Conservation (phyloP, 192 early-diverging fungal species). For the Helicostylum pulchrum region DNA sequence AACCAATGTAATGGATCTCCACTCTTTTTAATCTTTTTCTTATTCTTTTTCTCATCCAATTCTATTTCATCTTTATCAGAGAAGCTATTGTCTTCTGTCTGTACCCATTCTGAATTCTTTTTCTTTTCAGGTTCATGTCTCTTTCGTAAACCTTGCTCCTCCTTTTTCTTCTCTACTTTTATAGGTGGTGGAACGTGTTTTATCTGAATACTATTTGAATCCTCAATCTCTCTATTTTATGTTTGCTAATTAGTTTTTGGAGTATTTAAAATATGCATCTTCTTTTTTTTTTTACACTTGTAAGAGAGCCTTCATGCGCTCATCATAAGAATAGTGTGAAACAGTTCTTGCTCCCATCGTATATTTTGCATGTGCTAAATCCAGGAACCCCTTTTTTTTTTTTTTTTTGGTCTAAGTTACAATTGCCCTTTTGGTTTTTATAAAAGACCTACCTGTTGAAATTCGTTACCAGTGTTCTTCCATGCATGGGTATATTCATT, state of each 20-base stretch:
- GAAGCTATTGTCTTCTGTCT: too few species aligned
- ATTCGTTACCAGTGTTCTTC: constrained; percentile 16
- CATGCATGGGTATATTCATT: constrained; percentile 26
- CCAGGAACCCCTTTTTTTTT: constrained; percentile 35
- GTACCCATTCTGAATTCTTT: background rate
- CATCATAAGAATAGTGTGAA: constrained; percentile 37
- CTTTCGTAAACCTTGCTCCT: background rate
- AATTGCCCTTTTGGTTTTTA: background rate
- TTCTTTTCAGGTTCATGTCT: background rate
- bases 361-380: constrained; percentile 46
- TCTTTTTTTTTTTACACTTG: constrained; percentile 28
- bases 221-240: too few species aligned
- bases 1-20: constrained; percentile 46
- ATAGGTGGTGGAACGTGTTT: too few species aligned
- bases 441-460: constrained; percentile 21
- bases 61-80: constrained; percentile 9
- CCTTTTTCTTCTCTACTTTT: background rate
- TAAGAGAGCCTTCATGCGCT: constrained; percentile 39
- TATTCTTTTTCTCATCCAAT: constrained; percentile 6
- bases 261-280: too few species aligned
- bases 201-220: too few species aligned
- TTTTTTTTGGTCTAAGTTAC: background rate
- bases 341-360: constrained; percentile 40
- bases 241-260: too few species aligned
- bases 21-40: constrained; percentile 14